These are phyloP conservation scores for Neurospora terricola DNA, from an alignment of 495 filamentous ascomycete species.

Conservation along the genomic window DNA sequence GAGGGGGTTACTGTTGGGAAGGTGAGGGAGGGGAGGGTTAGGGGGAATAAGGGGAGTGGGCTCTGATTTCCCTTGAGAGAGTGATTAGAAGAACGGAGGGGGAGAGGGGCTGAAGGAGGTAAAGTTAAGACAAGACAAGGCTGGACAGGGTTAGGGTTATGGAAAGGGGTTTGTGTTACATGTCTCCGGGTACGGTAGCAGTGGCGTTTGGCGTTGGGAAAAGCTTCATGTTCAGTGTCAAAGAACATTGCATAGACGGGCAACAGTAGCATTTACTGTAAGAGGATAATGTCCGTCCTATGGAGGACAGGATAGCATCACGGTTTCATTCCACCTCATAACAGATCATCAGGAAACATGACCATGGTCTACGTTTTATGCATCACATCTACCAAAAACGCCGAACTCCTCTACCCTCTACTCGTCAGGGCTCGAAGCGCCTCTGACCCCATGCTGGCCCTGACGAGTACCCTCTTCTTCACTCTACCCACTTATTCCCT, in stretches of 20 bases:
- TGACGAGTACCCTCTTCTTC: too few relatives aligned
- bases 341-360: background rate
- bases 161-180: background rate
- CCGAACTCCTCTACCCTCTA: conserved; percentile 6
- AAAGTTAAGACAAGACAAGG: background rate
- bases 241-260: too few relatives aligned
- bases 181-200: background rate
- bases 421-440: too few relatives aligned
- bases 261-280: too few relatives aligned
- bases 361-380: background rate
- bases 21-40: conserved; percentile 52
- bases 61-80: too few relatives aligned
- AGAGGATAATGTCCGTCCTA: too few relatives aligned
- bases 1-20: conserved; percentile 65
- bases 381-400: conserved; percentile 7
- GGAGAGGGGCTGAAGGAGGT: too few relatives aligned
- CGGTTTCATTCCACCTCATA: background rate
- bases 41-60: conserved; percentile 38
- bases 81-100: background rate
- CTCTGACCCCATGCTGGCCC: too few relatives aligned
- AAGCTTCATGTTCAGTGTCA: too few relatives aligned
- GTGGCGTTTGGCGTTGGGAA: background rate
- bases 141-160: background rate
- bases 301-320: too few relatives aligned
- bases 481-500: background rate